Evolutionary conservation across 75 land plant genomes (phyloP).

Genomic region (Selaginella moellendorffii): DNA sequence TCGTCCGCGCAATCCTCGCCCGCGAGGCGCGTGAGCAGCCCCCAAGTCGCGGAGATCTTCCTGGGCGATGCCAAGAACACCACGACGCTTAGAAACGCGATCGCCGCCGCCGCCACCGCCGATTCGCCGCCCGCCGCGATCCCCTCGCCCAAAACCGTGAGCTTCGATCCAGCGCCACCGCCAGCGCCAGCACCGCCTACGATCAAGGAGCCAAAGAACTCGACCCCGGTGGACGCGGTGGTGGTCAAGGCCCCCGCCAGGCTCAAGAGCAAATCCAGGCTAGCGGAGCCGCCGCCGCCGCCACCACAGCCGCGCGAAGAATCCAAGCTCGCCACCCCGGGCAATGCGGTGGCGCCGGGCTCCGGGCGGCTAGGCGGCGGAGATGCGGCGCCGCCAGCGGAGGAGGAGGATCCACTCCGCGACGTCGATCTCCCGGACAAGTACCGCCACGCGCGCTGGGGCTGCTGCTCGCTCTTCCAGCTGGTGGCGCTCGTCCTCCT

Average conservation of each 20-base stretch:
- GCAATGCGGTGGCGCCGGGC: constrained; percentile 12
- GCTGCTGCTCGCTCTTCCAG: constrained; percentile 1
- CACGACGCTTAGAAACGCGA: neutral
- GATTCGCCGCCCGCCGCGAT: neutral
- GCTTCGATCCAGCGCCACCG: neutral
- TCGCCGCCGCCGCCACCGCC: neutral
- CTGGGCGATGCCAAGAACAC: neutral
- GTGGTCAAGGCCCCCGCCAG: neutral
- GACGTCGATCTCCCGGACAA: neutral
- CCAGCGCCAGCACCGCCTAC: neutral
- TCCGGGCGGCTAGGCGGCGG: constrained; percentile 18
- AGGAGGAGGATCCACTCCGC: neutral
- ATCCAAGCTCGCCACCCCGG: neutral
- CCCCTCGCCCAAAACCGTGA: neutral
- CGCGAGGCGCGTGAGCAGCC: no score
- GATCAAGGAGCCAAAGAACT: neutral
- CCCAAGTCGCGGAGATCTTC: no score
- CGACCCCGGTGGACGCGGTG: neutral
- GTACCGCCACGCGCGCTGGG: constrained; percentile 3
- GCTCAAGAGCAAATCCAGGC: constrained; percentile 7
- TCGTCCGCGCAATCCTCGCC: no score
- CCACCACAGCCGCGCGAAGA: neutral
- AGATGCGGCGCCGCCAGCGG: constrained; percentile 3
- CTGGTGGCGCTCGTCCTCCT: neutral
- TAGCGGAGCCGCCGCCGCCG: constrained; percentile 10